A percentile compares a stretch with the other conserved stretches of the same genome.
phyloP scores from a whole-genome alignment of 306 rosid genomes.

The Chamaecrista fasciculata region DNA sequence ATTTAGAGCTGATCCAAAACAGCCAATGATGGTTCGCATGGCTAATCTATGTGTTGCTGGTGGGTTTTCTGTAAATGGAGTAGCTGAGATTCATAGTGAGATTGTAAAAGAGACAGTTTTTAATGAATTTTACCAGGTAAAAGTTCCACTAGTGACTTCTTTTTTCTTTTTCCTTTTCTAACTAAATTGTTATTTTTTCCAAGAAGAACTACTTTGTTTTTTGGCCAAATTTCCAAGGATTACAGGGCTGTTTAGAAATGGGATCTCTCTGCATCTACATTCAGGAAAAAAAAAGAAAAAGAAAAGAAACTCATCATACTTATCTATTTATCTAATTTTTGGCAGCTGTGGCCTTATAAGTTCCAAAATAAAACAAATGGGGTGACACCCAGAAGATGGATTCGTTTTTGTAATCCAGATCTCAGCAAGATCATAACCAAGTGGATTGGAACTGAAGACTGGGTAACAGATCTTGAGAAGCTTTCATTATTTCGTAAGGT shows the following conservation, averaged over 20 bases:
- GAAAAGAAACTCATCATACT: slow-evolving; percentile 23
- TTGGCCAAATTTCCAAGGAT: too few species aligned
- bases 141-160: background rate
- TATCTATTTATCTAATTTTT: slow-evolving; percentile 14
- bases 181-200: background rate
- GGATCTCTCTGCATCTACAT: background rate
- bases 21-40: slow-evolving; percentile 80
- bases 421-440: slow-evolving; percentile 69
- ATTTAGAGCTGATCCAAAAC: slow-evolving; percentile 51
- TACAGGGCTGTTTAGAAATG: background rate
- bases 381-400: slow-evolving; percentile 98
- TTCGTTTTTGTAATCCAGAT: slow-evolving; percentile 83
- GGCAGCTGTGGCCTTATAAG: slow-evolving; percentile 89
- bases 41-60: slow-evolving; percentile 93
- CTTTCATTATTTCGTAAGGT: slow-evolving; percentile 48
- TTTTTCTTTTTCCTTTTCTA: background rate
- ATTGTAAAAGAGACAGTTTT: slow-evolving; percentile 91
- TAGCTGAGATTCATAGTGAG: slow-evolving; percentile 90
- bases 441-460: slow-evolving; percentile 85
- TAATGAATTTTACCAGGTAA: slow-evolving; percentile 71
- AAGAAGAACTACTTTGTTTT: too few species aligned
- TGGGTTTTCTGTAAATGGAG: slow-evolving; percentile 94
- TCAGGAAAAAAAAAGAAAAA: slow-evolving; percentile 26
- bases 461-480: slow-evolving; percentile 49
- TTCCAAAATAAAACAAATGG: slow-evolving; percentile 98